Percentiles rank a stretch among this genome's conserved stretches.
phyloP scores from a whole-genome alignment of 176 grass and related monocot species.

The Calamus simplicifolius region DNA sequence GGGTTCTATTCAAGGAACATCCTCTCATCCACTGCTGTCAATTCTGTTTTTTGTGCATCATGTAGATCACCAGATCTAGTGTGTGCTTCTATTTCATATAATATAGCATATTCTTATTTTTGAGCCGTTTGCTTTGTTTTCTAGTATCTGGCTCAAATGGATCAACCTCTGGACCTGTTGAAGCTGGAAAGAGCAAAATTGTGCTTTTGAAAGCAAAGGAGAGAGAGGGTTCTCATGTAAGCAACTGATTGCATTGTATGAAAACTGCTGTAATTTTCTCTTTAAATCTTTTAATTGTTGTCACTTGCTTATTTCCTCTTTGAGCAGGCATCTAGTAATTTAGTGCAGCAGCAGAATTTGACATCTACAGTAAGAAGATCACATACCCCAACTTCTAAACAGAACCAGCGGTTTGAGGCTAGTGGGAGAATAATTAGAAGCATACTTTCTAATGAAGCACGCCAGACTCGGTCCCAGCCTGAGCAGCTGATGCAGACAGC shows the following conservation, averaged over 20 bases:
- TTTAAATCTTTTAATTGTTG: conserved; percentile 6
- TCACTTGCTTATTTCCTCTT: not conserved
- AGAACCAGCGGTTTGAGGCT: conserved; percentile 37
- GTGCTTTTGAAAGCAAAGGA: conserved; percentile 75
- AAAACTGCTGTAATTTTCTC: conserved; percentile 2
- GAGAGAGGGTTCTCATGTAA: conserved; percentile 68
- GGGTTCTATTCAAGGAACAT: no score
- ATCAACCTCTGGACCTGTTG: conserved; percentile 34
- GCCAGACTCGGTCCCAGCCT: conserved; percentile 25
- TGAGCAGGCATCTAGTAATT: conserved; percentile 39
- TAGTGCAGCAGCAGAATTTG: conserved; percentile 34
- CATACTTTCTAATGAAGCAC: conserved; percentile 65
- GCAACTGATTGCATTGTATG: conserved; percentile 8
- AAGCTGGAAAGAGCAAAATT: conserved; percentile 69
- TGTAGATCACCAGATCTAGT: not conserved
- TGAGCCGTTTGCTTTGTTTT: not conserved
- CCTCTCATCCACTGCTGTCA: no score
- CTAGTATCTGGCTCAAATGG: conserved; percentile 41
- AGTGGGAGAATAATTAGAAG: conserved; percentile 65
- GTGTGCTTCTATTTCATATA: not conserved
- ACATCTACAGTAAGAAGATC: conserved; percentile 27
- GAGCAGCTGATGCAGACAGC: conserved; percentile 38
- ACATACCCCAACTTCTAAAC: conserved; percentile 40
- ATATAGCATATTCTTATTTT: not conserved
- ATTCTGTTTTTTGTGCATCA: no score